phyloP scores from a whole-genome alignment of 345 rosid genomes.

The Mallotus nudiflorus region DNA sequence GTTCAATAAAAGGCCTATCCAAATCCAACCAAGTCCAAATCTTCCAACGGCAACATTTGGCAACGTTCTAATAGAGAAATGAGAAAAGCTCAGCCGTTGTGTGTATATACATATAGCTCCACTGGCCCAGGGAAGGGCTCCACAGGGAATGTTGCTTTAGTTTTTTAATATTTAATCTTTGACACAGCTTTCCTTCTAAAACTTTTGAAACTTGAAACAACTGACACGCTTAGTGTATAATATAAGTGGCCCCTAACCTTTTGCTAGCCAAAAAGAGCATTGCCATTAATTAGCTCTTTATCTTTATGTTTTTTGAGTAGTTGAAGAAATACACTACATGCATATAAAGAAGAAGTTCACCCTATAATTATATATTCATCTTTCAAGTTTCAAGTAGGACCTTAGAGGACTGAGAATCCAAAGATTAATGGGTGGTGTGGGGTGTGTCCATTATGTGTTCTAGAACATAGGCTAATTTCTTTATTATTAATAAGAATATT shows the following conservation, averaged over 20 bases:
- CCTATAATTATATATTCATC: too few species aligned
- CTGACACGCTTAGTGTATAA: too few species aligned
- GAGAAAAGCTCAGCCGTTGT: constrained; percentile 8
- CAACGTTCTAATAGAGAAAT: neutral
- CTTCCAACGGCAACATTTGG: neutral
- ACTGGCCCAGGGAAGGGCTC: neutral
- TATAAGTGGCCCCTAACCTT: neutral
- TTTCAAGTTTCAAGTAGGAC: too few species aligned
- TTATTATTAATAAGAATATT: too few species aligned
- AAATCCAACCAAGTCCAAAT: constrained; percentile 3
- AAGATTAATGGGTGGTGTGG: too few species aligned
- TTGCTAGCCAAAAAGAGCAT: neutral
- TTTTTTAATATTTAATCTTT: neutral
- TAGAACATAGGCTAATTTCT: too few species aligned
- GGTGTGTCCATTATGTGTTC: too few species aligned
- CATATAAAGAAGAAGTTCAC: too few species aligned
- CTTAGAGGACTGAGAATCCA: too few species aligned
- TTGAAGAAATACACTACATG: neutral
- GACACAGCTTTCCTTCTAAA: too few species aligned
- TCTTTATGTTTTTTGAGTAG: constrained; percentile 1
- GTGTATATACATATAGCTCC: neutral
- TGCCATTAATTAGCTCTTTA: neutral
- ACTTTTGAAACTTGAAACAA: too few species aligned
- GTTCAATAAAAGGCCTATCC: neutral
- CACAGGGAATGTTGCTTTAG: neutral